Conservation (phyloP, 768 basidiomycete species). For the Amanita fuliginea region DNA sequence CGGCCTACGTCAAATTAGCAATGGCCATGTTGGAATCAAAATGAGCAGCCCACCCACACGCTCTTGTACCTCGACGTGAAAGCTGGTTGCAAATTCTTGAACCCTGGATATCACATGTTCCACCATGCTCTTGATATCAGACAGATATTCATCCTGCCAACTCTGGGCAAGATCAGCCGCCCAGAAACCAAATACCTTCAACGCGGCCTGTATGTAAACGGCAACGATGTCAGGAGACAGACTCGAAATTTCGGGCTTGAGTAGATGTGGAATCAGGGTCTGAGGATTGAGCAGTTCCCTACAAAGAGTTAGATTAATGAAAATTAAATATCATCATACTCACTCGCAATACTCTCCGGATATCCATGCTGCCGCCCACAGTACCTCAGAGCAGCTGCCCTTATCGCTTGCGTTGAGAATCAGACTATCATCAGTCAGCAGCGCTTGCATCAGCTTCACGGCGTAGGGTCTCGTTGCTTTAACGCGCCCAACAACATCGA, state of each 20-base stretch:
- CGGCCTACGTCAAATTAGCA: constrained; percentile 41
- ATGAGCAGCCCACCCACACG: constrained; percentile 35
- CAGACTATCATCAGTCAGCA: constrained; percentile 72
- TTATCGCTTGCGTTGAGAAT: constrained; percentile 55
- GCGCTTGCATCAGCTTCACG: constrained; percentile 71
- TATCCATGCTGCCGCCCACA: constrained; percentile 95
- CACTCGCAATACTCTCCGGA: constrained; percentile 92
- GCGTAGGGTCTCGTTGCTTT: constrained; percentile 65
- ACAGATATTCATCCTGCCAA: constrained; percentile 68
- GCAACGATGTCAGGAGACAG: constrained; percentile 58
- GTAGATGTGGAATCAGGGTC: constrained; percentile 58
- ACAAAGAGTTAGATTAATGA: constrained; percentile 2
- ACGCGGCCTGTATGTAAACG: constrained; percentile 71
- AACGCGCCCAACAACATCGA: constrained; percentile 82
- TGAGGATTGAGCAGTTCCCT: constrained; percentile 77
- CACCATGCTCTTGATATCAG: constrained; percentile 54
- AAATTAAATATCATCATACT: constrained; percentile 15
- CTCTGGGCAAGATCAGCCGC: constrained; percentile 59
- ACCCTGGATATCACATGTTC: constrained; percentile 51
- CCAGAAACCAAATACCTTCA: constrained; percentile 86
- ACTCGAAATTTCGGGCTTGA: constrained; percentile 45
- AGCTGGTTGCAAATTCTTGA: constrained; percentile 42
- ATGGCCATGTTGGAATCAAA: neutral
- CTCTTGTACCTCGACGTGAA: constrained; percentile 87
- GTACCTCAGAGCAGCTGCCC: constrained; percentile 71